A percentile compares a stretch with the other conserved stretches of the same genome.
These are phyloP conservation scores for Cichorium intybus DNA, from an alignment of 140 eudicot species.

Conservation along the genomic window DNA sequence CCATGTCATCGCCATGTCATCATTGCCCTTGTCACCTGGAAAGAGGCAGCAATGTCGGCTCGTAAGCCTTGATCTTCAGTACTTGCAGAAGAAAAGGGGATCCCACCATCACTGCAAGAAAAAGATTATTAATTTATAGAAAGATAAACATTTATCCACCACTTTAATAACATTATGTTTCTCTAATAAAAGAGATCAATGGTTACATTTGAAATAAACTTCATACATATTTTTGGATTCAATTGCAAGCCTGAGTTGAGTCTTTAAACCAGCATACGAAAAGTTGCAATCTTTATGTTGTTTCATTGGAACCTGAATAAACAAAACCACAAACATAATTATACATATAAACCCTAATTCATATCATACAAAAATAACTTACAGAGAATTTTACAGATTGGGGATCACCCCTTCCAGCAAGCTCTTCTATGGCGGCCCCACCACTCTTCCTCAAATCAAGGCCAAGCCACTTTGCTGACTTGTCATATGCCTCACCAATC, in stretches of 20 bases:
- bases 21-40: conserved; percentile 76
- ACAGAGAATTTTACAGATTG: conserved; percentile 60
- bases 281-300: conserved; percentile 98
- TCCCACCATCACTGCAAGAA: conserved; percentile 59
- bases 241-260: conserved; percentile 94
- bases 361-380: conserved; percentile 24
- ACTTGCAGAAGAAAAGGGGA: conserved; percentile 71
- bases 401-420: conserved; percentile 89
- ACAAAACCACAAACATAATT: background rate
- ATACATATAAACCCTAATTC: background rate
- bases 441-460: conserved; percentile 95
- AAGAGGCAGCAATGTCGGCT: conserved; percentile 93
- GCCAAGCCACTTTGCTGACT: conserved; percentile 94
- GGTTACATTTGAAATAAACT: background rate
- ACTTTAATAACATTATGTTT: conserved; percentile 3
- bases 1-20: no score
- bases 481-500: conserved; percentile 97
- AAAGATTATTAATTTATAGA: conserved; percentile 3
- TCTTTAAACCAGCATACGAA: conserved; percentile 94
- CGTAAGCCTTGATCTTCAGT: conserved; percentile 60
- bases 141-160: background rate
- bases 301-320: conserved; percentile 84
- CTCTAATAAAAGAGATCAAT: background rate
- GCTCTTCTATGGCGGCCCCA: conserved; percentile 95
- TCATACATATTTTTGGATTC: conserved; percentile 80